Evolutionary conservation across 208 protist genomes (phyloP).

Genomic region (Acanthamoeba sp.): DNA sequence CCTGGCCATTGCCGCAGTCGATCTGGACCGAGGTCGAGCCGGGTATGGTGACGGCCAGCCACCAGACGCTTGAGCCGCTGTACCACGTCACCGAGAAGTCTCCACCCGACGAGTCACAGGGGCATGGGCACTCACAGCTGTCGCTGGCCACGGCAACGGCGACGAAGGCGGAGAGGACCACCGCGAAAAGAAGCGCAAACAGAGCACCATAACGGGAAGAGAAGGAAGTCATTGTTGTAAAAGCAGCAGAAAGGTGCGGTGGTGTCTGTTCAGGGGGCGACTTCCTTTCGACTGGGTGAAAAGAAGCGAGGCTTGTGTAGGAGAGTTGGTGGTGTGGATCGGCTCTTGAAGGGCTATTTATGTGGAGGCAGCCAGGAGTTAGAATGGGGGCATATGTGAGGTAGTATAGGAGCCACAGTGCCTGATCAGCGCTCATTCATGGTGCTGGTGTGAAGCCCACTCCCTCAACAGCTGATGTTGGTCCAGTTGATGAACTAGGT

Average conservation of each 20-base stretch:
- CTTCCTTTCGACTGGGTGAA: neutral
- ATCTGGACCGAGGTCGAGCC: conserved; percentile 58
- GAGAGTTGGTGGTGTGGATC: neutral
- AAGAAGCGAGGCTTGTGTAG: neutral
- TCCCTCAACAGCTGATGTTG: neutral
- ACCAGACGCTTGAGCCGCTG: conserved; percentile 58
- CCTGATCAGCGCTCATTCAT: neutral
- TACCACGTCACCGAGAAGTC: conserved; percentile 17
- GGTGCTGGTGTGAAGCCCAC: neutral
- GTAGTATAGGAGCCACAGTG: neutral
- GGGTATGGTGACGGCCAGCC: conserved; percentile 62
- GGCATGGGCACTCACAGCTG: conserved; percentile 9
- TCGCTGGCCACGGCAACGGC: neutral
- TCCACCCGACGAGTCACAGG: neutral
- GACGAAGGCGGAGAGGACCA: neutral
- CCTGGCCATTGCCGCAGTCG: conserved; percentile 64
- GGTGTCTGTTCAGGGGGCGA: neutral
- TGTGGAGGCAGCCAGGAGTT: neutral
- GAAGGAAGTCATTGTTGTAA: neutral
- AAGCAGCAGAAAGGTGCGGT: neutral
- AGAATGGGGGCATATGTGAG: neutral
- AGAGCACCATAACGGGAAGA: neutral
- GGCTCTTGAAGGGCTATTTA: neutral
- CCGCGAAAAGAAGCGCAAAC: neutral
- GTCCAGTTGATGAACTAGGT: neutral